Conservation (phyloP, 2,329 filamentous ascomycete genomes). For the Fusarium incarnatum region DNA sequence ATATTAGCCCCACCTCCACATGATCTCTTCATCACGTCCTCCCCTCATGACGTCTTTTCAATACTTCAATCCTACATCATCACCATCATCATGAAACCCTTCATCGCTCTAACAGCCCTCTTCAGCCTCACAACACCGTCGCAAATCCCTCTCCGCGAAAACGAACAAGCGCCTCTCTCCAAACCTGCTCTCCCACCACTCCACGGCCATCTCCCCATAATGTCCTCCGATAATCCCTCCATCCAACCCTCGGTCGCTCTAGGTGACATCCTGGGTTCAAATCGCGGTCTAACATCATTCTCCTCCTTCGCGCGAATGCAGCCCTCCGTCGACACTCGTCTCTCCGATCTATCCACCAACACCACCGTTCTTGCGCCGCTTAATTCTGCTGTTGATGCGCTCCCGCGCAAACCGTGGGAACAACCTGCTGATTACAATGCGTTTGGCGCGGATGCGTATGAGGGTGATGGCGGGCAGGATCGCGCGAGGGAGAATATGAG, state of each 20-base stretch:
- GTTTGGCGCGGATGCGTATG: conserved; percentile 78
- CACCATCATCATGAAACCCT: conserved; percentile 38
- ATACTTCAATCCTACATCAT: conserved; percentile 1
- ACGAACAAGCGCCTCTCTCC: neutral
- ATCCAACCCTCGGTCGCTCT: conserved; percentile 71
- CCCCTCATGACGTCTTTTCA: conserved; percentile 34
- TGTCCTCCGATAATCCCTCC: conserved; percentile 43
- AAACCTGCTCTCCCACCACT: conserved; percentile 22
- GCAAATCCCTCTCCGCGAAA: conserved; percentile 22
- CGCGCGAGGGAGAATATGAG: conserved; percentile 81
- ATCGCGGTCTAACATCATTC: conserved; percentile 85
- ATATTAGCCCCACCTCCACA: neutral
- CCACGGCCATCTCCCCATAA: conserved; percentile 45
- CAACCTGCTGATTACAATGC: conserved; percentile 77
- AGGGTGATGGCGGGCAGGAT: conserved; percentile 78
- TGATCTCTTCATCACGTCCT: neutral
- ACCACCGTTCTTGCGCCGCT: conserved; percentile 89
- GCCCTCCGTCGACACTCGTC: conserved; percentile 72
- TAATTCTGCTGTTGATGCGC: conserved; percentile 80
- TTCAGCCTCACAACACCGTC: conserved; percentile 26
- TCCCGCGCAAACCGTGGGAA: conserved; percentile 91
- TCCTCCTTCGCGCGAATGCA: conserved; percentile 83
- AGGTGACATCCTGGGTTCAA: conserved; percentile 84
- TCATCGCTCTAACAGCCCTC: conserved; percentile 28
- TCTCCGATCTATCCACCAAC: conserved; percentile 74